Evolutionary conservation across 2,329 filamentous ascomycete genomes (phyloP).

Genomic region (Scedosporium apiospermum): DNA sequence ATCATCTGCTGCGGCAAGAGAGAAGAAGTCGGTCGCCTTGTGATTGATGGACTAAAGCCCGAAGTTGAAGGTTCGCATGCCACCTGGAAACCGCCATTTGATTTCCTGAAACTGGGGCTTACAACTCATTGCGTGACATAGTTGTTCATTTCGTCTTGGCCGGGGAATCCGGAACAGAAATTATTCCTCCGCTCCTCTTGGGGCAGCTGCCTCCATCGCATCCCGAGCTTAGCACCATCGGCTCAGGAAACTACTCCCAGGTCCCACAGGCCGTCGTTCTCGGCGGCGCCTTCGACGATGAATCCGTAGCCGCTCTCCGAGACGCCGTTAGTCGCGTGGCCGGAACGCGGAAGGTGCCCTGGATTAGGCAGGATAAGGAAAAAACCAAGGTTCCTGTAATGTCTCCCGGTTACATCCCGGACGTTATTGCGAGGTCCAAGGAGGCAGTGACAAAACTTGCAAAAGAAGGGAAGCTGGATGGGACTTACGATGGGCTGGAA

Average conservation of each 20-base stretch:
- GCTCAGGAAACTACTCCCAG: constrained; percentile 6
- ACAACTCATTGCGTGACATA: background rate
- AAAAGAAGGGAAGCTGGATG: background rate
- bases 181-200: constrained; percentile 10
- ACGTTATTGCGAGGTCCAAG: background rate
- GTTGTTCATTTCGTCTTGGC: constrained; percentile 11
- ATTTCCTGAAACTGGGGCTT: background rate
- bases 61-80: constrained; percentile 9
- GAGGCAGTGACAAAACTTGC: background rate
- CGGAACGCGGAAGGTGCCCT: constrained; percentile 7
- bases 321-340: background rate
- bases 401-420: background rate
- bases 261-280: constrained; percentile 9
- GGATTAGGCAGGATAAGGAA: constrained; percentile 9
- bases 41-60: constrained; percentile 11
- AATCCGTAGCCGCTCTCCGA: background rate
- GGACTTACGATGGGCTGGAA: background rate
- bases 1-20: constrained; percentile 10
- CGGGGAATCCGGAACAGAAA: constrained; percentile 7
- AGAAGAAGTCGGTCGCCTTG: constrained; percentile 8
- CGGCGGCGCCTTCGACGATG: constrained; percentile 10
- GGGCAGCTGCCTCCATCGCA: constrained; percentile 6
- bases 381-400: constrained; percentile 6
- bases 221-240: constrained; percentile 11
- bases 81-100: no score